Evolutionary conservation across 1,139 yeast species (phyloP).

Genomic region (Protomyces gravidus): DNA sequence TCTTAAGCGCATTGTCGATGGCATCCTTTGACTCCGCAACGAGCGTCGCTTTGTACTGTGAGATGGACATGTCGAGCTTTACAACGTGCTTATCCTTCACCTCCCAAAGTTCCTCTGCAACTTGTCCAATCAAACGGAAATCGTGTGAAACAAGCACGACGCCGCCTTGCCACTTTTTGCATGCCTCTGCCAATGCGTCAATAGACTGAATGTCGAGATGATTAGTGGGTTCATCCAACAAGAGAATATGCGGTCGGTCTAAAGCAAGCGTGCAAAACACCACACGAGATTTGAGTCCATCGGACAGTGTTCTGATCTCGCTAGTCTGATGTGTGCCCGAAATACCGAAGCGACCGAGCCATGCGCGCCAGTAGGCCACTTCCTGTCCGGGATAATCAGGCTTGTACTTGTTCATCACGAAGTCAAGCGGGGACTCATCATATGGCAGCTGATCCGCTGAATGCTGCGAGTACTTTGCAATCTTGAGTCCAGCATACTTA

Average conservation of each 20-base stretch:
- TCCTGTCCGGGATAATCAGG: constrained; percentile 79
- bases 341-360: constrained; percentile 95
- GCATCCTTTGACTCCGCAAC: constrained; percentile 27
- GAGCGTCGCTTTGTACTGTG: constrained; percentile 31
- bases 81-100: constrained; percentile 32
- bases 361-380: constrained; percentile 97
- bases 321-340: constrained; percentile 99
- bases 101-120: constrained; percentile 69
- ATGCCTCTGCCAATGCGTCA: constrained; percentile 95
- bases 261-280: constrained; percentile 94
- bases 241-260: constrained; percentile 88
- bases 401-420: constrained; percentile 65
- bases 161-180: constrained; percentile 92
- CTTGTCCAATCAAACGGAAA: constrained; percentile 94
- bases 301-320: constrained; percentile 96
- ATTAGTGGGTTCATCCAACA: constrained; percentile 98
- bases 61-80: constrained; percentile 29
- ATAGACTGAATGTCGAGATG: constrained; percentile 98
- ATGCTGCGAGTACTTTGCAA: constrained; percentile 98
- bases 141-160: constrained; percentile 98
- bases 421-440: constrained; percentile 90
- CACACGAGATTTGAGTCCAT: constrained; percentile 98
- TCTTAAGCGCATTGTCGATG: constrained; percentile 27
- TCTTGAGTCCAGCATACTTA: constrained; percentile 93
- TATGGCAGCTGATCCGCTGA: constrained; percentile 97